Evolutionary conservation across 352 stramenopile genomes (phyloP).

Genomic region (Pythium chondricola): DNA sequence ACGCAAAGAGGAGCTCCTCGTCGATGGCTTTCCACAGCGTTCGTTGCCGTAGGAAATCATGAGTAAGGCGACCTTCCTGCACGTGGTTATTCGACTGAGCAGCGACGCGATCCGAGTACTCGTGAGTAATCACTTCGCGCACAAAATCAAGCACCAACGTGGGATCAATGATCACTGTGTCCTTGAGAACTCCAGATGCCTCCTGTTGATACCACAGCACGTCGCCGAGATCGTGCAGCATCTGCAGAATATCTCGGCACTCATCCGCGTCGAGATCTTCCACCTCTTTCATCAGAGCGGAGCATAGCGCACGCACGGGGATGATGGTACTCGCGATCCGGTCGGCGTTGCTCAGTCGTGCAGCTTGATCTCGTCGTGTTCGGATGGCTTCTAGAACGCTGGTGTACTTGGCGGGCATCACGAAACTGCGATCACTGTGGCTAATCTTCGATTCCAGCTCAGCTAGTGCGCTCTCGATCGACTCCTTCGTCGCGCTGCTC

Average conservation of each 20-base stretch:
- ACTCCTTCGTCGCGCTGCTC: conserved; percentile 3
- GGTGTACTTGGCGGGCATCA: conserved; percentile 14
- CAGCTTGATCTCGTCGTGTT: neutral
- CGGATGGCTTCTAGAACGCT: conserved; percentile 1
- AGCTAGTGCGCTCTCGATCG: neutral
- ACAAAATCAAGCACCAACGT: conserved; percentile 28
- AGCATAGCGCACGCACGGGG: conserved; percentile 2
- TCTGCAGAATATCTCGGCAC: conserved; percentile 7
- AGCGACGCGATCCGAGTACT: neutral
- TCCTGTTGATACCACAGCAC: conserved; percentile 19
- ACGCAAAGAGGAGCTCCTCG: conserved; percentile 6
- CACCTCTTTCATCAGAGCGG: conserved; percentile 6
- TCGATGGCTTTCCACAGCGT: conserved; percentile 11
- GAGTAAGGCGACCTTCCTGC: conserved; percentile 7
- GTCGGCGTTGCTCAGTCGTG: neutral
- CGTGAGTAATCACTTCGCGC: conserved; percentile 15
- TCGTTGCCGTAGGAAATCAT: conserved; percentile 2
- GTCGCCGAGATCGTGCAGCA: conserved; percentile 15
- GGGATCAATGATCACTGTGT: conserved; percentile 11
- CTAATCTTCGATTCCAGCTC: conserved; percentile 4
- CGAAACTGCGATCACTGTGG: conserved; percentile 8
- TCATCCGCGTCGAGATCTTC: conserved; percentile 8
- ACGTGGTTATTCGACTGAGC: neutral
- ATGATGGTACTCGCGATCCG: conserved; percentile 3
- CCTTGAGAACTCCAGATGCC: neutral